Evolutionary conservation across 2,329 filamentous ascomycete genomes (phyloP).

Genomic region (Colletotrichum neosansevieriae): DNA sequence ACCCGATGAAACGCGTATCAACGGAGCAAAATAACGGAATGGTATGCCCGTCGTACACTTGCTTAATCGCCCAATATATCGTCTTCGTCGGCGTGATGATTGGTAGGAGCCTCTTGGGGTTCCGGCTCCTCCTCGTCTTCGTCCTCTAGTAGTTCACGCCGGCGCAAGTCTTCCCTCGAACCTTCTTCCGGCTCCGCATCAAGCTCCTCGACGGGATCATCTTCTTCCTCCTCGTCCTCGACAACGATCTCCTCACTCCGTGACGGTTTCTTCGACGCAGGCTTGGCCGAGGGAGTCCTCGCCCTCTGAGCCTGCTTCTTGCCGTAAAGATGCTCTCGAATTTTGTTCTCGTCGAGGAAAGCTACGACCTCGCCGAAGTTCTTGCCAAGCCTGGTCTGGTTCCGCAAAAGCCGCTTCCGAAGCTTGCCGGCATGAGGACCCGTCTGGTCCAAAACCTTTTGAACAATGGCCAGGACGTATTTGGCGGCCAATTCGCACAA

Average conservation of each 20-base stretch:
- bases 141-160: conserved; percentile 66
- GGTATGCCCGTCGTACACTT: not conserved
- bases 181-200: conserved; percentile 70
- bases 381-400: conserved; percentile 81
- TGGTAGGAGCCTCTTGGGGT: conserved; percentile 42
- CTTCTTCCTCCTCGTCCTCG: conserved; percentile 56
- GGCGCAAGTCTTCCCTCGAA: conserved; percentile 67
- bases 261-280: conserved; percentile 55
- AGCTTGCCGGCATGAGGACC: conserved; percentile 73
- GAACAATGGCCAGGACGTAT: conserved; percentile 83
- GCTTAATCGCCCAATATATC: conserved; percentile 58
- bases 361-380: conserved; percentile 89
- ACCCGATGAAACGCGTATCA: conserved; percentile 4
- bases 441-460: conserved; percentile 76
- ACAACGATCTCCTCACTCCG: conserved; percentile 61
- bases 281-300: conserved; percentile 54
- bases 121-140: conserved; percentile 59
- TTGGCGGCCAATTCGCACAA: conserved; percentile 89
- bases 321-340: conserved; percentile 56
- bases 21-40: conserved; percentile 27
- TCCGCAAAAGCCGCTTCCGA: conserved; percentile 78
- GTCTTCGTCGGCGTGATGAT: conserved; percentile 43
- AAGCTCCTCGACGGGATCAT: conserved; percentile 56
- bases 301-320: conserved; percentile 47
- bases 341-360: conserved; percentile 79